These are phyloP conservation scores for Pyrenochaeta sp. DNA, from an alignment of 2,329 filamentous ascomycete species.

Conservation along the genomic window DNA sequence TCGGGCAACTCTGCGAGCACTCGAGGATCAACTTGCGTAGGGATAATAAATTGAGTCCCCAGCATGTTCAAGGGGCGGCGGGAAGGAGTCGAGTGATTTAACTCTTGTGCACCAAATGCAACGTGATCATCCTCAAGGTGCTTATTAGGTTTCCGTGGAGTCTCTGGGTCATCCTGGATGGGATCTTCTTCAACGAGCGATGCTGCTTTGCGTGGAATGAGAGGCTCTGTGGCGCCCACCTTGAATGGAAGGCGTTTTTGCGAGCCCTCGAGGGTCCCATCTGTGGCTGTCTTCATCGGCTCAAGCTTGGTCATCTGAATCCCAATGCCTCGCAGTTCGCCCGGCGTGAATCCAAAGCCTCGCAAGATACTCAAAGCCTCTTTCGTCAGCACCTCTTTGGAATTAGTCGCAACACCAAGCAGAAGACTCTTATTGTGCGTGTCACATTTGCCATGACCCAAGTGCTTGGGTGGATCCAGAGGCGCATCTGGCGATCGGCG, in stretches of 20 bases:
- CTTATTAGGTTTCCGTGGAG: slow-evolving; percentile 43
- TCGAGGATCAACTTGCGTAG: slow-evolving; percentile 79
- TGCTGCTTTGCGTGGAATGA: slow-evolving; percentile 23
- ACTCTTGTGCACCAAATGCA: slow-evolving; percentile 45
- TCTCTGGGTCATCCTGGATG: slow-evolving; percentile 57
- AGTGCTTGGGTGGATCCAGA: slow-evolving; percentile 87
- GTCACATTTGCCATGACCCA: slow-evolving; percentile 95
- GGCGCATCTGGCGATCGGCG: slow-evolving; percentile 84
- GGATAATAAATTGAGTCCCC: slow-evolving; percentile 92
- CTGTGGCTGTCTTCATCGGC: slow-evolving; percentile 67
- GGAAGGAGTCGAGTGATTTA: slow-evolving; percentile 58
- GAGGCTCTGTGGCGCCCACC: slow-evolving; percentile 52
- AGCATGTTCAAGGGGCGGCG: slow-evolving; percentile 77
- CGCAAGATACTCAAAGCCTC: slow-evolving; percentile 86
- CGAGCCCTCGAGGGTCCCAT: slow-evolving; percentile 70
- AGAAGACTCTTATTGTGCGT: slow-evolving; percentile 86
- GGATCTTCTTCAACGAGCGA: slow-evolving; percentile 45
- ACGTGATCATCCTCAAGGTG: slow-evolving; percentile 40
- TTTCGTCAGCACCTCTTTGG: slow-evolving; percentile 72
- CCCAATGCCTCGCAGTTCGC: slow-evolving; percentile 90
- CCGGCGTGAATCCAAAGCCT: slow-evolving; percentile 83
- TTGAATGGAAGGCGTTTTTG: slow-evolving; percentile 82
- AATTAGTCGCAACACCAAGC: slow-evolving; percentile 85
- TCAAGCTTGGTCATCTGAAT: slow-evolving; percentile 95
- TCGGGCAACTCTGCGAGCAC: slow-evolving; percentile 83